phyloP scores from a whole-genome alignment of 1,139 yeast genomes.

The Magnusiomyces fungicola region DNA sequence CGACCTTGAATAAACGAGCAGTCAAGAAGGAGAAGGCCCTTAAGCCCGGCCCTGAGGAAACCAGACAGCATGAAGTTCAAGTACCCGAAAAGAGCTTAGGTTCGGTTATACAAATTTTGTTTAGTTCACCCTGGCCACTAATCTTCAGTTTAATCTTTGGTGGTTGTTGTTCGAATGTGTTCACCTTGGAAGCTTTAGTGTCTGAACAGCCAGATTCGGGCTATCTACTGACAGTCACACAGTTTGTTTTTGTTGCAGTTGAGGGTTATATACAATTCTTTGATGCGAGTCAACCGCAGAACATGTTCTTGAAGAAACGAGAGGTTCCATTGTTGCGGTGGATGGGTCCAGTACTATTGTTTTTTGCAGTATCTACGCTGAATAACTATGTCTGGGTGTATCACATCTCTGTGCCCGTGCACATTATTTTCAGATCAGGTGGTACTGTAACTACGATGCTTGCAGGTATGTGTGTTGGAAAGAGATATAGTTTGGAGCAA shows the following conservation, averaged over 20 bases:
- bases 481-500: conserved; percentile 23
- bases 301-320: conserved; percentile 23
- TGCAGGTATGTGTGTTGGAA: conserved; percentile 45
- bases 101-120: conserved; percentile 12
- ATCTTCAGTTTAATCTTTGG: conserved; percentile 47
- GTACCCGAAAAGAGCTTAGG: too few relatives aligned
- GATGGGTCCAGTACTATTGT: conserved; percentile 43
- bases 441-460: conserved; percentile 58
- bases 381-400: conserved; percentile 55
- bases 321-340: conserved; percentile 45
- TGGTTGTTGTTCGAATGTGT: conserved; percentile 68
- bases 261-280: conserved; percentile 39
- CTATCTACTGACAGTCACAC: conserved; percentile 50
- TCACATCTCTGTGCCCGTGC: conserved; percentile 58
- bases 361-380: conserved; percentile 45
- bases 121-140: conserved; percentile 19
- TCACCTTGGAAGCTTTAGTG: conserved; percentile 51
- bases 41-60: too few relatives aligned
- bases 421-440: conserved; percentile 59
- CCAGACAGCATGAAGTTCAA: too few relatives aligned
- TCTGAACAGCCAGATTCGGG: conserved; percentile 38
- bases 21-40: too few relatives aligned
- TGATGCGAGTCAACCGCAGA: conserved; percentile 26
- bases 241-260: conserved; percentile 48
- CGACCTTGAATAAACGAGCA: too few relatives aligned